Base-by-base conservation (phyloP, 768 basidiomycete species). In the Polyporus arcularius region DNA sequence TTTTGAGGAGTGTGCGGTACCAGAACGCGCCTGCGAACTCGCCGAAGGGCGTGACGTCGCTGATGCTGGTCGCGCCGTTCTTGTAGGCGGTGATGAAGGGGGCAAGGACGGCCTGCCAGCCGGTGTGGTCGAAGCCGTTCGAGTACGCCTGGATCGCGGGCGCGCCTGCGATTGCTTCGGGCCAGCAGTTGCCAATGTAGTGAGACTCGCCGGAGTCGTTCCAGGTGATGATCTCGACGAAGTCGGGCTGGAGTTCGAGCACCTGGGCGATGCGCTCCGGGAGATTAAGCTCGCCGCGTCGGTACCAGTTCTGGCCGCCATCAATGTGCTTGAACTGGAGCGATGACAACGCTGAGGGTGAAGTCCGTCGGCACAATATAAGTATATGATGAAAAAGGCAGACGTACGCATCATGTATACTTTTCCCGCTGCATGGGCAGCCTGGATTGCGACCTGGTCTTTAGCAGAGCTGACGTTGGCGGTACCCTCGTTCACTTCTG, bases 161-260 rank as follows among this genome's bases (percentile, higher is more conserved):
- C 16, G 70, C 75, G 54, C 76, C 82, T 43, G 82, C 82, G 66
- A 88, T 76, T 4, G 88, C 85, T n/a, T 71, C 67, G 40, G 62
- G 62, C 38, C 71, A 71, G 70, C 72, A 58, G 42, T 78, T 75
- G 14, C 88, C 86, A 65, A 83, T 76, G 73, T 91, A 90, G 67
- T 86, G 82, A 1, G 87, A 87, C 74, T 90, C 88, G 65, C 88
- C 87, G 61, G 82, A 89, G 69, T 90, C 85, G 72, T 90, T 90
- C 87, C 87, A 90, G n/a, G 84, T 85, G 56, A 87, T 78, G 65
- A 88, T 76, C 68, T 89, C 82, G 26, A 80, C 81, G 58, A 86
- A 64, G 61, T 76, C 75, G 64, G 78, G 79, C 82, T 85, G 63
- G 84, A 80, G 70, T 88, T 87, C 9, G 77, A 60, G 59, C 10